A percentile compares a stretch with the other conserved stretches of the same genome.
Conservation (phyloP, 257 asterid species). For the Solanum peruvianum region DNA sequence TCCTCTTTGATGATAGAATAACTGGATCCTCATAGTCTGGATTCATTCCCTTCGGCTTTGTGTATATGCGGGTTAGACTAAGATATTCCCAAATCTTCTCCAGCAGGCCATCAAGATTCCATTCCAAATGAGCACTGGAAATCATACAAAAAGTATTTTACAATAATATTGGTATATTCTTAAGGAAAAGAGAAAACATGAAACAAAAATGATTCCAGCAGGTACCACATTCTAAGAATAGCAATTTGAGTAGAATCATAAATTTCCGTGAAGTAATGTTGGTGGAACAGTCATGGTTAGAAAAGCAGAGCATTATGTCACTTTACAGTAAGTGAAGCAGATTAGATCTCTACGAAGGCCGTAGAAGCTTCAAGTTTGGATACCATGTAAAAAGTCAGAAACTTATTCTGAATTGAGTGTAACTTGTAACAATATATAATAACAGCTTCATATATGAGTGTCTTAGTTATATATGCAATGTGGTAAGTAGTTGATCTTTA, state of each 20-base stretch:
- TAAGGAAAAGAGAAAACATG: background rate
- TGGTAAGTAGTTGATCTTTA: background rate
- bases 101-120: constrained; percentile 97
- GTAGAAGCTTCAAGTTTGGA: background rate
- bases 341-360: background rate
- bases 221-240: background rate
- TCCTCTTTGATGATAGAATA: constrained; percentile 80
- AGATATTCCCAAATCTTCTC: constrained; percentile 97
- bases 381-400: background rate
- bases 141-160: background rate
- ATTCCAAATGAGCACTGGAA: constrained; percentile 88
- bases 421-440: background rate
- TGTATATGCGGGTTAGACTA: constrained; percentile 85
- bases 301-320: background rate
- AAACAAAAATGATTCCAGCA: background rate
- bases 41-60: constrained; percentile 98
- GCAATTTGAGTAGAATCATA: background rate
- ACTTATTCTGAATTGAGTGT: background rate
- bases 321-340: background rate
- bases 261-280: background rate
- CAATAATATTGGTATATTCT: background rate
- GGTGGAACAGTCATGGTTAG: background rate
- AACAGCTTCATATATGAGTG: background rate
- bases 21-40: constrained; percentile 99
- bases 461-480: background rate